Conservation (phyloP, 495 filamentous ascomycete species). For the Amorphotheca resinae region DNA sequence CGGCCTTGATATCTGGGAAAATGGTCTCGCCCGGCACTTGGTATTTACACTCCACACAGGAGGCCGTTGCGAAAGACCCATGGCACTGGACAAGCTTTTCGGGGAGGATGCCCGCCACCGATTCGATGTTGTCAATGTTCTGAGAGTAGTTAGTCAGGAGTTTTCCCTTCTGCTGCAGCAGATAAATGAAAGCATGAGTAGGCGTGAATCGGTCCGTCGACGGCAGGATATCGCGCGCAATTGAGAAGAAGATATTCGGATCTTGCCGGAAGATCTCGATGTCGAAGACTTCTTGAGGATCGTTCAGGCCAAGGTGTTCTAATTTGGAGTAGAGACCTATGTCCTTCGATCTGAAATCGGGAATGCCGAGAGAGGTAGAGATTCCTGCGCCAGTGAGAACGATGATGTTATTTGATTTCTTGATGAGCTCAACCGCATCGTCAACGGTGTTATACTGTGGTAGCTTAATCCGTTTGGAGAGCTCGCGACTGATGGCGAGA, state of each 20-base stretch:
- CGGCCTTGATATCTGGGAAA: constrained; percentile 64
- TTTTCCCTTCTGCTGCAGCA: constrained; percentile 83
- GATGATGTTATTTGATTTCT: constrained; percentile 68
- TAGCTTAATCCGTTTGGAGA: constrained; percentile 70
- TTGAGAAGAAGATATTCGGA: constrained; percentile 80
- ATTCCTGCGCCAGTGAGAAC: constrained; percentile 94
- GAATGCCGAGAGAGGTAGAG: constrained; percentile 78
- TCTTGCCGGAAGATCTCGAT: constrained; percentile 76
- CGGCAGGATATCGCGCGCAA: constrained; percentile 85
- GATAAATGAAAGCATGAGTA: constrained; percentile 87
- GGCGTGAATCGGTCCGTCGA: constrained; percentile 63
- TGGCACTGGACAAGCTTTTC: constrained; percentile 94
- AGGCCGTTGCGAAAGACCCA: constrained; percentile 85
- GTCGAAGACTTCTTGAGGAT: constrained; percentile 93
- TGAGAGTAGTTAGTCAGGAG: constrained; percentile 95
- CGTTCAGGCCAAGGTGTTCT: constrained; percentile 52
- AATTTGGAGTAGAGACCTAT: constrained; percentile 81
- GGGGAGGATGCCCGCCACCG: constrained; percentile 65
- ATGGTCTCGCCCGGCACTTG: constrained; percentile 65
- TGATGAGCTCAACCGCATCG: constrained; percentile 69
- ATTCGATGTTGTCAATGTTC: constrained; percentile 97
- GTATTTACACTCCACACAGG: constrained; percentile 71
- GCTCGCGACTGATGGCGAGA: constrained; percentile 68
- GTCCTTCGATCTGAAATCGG: constrained; percentile 77
- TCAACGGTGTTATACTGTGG: constrained; percentile 73